Percentiles rank a stretch among this genome's conserved stretches.
phyloP scores from a whole-genome alignment of 768 basidiomycete species.

The Mrakia blollopis region DNA sequence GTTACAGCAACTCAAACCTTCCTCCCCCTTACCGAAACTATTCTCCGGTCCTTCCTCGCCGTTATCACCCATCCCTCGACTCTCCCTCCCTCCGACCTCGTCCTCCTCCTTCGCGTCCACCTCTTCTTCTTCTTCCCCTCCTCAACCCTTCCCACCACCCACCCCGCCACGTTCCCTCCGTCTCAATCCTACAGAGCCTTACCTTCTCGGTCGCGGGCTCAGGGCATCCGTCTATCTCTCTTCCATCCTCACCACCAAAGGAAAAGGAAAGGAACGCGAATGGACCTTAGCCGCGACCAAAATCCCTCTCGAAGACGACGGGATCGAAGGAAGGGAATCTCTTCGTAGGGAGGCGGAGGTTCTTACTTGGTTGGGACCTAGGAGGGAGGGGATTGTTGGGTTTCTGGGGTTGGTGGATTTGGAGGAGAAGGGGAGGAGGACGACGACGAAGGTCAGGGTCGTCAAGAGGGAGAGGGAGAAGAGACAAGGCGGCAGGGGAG shows the following conservation, averaged over 20 bases:
- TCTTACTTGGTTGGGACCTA: neutral
- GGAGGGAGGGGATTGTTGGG: neutral
- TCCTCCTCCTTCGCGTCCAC: conserved; percentile 4
- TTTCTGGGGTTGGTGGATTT: neutral
- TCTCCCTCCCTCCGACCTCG: neutral
- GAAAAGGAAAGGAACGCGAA: conserved; percentile 18
- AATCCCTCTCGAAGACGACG: conserved; percentile 7
- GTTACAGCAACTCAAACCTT: neutral
- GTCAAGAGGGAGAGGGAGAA: neutral
- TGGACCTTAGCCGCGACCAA: conserved; percentile 10
- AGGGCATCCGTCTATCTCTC: conserved; percentile 13
- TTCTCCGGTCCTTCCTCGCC: conserved; percentile 1
- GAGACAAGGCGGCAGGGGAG: neutral
- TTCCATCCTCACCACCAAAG: neutral
- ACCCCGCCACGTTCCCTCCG: neutral
- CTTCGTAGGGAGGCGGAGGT: conserved; percentile 13
- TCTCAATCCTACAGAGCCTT: neutral
- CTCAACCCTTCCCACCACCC: no score
- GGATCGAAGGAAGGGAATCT: neutral
- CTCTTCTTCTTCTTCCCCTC: neutral
- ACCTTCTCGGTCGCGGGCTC: conserved; percentile 14
- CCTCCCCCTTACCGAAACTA: neutral
- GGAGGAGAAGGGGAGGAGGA: no score
- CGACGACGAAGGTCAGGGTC: neutral
- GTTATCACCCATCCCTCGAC: neutral